Evolutionary conservation across 495 filamentous ascomycete species (phyloP).

Genomic region (Tirmania nivea): DNA sequence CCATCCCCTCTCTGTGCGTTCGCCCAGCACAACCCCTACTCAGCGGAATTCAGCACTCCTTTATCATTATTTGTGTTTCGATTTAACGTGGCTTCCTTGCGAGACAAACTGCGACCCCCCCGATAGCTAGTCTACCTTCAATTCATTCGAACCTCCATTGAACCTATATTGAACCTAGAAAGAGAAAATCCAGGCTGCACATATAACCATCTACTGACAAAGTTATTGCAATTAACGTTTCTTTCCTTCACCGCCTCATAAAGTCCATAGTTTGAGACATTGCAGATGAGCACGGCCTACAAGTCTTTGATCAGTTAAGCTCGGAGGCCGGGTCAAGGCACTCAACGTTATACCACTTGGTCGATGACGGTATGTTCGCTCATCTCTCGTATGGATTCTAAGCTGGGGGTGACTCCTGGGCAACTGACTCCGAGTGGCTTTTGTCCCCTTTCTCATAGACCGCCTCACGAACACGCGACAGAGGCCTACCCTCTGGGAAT

Average conservation of each 20-base stretch:
- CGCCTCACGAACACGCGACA: constrained; percentile 26
- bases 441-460: constrained; percentile 3
- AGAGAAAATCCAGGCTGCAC: too few species aligned
- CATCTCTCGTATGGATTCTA: not conserved
- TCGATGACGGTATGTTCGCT: constrained; percentile 20
- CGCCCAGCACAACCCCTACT: too few species aligned
- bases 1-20: too few species aligned
- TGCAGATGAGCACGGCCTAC: constrained; percentile 17
- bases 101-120: too few species aligned
- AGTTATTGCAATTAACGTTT: too few species aligned
- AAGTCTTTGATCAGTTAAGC: constrained; percentile 13
- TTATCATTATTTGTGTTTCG: too few species aligned
- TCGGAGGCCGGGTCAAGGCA: constrained; percentile 14
- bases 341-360: constrained; percentile 6
- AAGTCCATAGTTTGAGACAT: constrained; percentile 24
- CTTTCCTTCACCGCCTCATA: constrained; percentile 32
- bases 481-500: constrained; percentile 38
- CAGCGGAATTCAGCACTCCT: too few species aligned
- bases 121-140: too few species aligned
- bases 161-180: not conserved
- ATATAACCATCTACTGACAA: too few species aligned
- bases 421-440: not conserved
- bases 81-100: too few species aligned
- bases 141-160: not conserved
- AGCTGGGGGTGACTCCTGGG: not conserved